A percentile compares a stretch with the other conserved stretches of the same genome.
Evolutionary conservation across 495 filamentous ascomycete species (phyloP).

Genomic region (Pyrenula massariospora): DNA sequence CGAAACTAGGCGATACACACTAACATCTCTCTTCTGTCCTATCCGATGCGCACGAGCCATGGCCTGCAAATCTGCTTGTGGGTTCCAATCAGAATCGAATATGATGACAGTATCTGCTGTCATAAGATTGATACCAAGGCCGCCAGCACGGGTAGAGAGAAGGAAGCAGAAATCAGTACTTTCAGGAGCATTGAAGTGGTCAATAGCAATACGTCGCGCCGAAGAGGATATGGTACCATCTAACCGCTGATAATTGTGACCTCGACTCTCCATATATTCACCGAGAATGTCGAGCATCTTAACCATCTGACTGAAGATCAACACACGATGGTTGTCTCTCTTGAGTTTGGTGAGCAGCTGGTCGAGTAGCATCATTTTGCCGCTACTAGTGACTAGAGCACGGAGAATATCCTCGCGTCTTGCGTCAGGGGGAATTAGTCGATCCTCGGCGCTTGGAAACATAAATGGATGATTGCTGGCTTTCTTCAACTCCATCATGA

Average conservation of each 20-base stretch:
- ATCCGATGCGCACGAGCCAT: constrained; percentile 98
- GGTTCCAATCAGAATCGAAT: constrained; percentile 99
- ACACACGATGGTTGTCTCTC: constrained; percentile 81
- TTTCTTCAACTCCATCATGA: constrained; percentile 99
- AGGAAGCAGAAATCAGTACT: constrained; percentile 96
- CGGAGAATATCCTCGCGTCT: constrained; percentile 81
- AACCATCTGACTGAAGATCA: constrained; percentile 99
- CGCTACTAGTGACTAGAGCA: constrained; percentile 86
- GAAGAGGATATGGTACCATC: constrained; percentile 88
- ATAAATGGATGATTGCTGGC: constrained; percentile 97
- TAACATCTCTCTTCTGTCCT: constrained; percentile 90
- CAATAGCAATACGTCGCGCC: constrained; percentile 79
- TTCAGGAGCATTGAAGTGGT: constrained; percentile 91
- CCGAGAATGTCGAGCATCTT: constrained; percentile 94
- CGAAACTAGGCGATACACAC: constrained; percentile 86
- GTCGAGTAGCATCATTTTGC: constrained; percentile 98
- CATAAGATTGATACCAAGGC: constrained; percentile 97
- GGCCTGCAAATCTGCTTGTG: constrained; percentile 92
- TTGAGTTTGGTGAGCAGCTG: constrained; percentile 83
- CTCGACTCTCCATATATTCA: constrained; percentile 81
- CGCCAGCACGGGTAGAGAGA: constrained; percentile 88
- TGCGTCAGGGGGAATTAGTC: constrained; percentile 61
- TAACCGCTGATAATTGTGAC: constrained; percentile 83
- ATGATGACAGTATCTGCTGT: constrained; percentile 96
- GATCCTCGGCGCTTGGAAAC: constrained; percentile 86